A percentile compares a stretch with the other conserved stretches of the same genome.
Evolutionary conservation across 306 rosid genomes (phyloP).

Genomic region (Pyrus bretschneideri): DNA sequence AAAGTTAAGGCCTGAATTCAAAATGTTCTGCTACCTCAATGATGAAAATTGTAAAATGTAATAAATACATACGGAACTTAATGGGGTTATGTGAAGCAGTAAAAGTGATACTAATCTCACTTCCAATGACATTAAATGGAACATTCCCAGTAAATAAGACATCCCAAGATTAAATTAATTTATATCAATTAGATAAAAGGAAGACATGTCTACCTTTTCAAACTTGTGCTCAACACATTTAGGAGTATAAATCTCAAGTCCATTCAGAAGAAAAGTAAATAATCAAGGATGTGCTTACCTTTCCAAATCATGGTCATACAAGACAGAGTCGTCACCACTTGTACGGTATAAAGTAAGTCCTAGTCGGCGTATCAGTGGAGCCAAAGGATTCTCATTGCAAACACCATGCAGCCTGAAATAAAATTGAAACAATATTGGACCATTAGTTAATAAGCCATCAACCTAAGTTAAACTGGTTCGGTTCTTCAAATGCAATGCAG

Average conservation of each 20-base stretch:
- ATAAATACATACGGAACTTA: neutral
- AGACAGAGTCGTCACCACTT: slow-evolving; percentile 77
- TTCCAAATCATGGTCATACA: slow-evolving; percentile 91
- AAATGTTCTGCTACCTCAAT: neutral
- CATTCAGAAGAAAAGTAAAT: neutral
- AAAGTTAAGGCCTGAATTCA: neutral
- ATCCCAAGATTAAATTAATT: neutral
- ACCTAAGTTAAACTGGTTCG: neutral
- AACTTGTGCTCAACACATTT: neutral
- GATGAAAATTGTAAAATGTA: neutral
- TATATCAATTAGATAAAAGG: neutral
- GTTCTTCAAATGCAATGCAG: neutral
- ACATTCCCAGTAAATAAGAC: neutral
- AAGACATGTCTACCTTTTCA: neutral
- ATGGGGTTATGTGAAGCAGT: neutral
- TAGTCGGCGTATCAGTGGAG: slow-evolving; percentile 68
- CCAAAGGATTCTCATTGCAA: slow-evolving; percentile 85
- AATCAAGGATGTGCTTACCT: slow-evolving; percentile 39
- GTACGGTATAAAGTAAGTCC: slow-evolving; percentile 77
- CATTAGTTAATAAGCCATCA: neutral
- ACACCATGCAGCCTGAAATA: slow-evolving; percentile 78
- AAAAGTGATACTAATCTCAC: neutral
- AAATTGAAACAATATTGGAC: neutral
- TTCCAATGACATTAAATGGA: neutral
- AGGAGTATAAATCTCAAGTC: neutral